phyloP scores from a whole-genome alignment of 441 rosid genomes.

The Eruca vesicaria region DNA sequence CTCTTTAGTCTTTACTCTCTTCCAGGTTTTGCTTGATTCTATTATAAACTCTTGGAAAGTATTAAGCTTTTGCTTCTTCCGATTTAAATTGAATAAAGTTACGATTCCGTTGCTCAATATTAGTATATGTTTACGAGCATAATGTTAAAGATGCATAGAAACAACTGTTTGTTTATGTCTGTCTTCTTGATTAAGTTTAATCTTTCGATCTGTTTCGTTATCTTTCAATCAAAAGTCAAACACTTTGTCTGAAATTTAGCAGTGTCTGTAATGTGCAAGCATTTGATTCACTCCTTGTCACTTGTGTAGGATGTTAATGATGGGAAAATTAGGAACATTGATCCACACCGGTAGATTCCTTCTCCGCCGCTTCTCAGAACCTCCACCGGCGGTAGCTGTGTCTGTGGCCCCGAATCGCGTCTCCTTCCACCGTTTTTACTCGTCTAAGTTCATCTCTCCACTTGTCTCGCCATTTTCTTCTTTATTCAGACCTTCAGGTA shows the following conservation, averaged over 20 bases:
- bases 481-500: conserved; percentile 9
- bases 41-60: neutral
- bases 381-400: neutral
- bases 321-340: neutral
- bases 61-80: conserved; percentile 2
- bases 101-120: neutral
- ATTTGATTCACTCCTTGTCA: neutral
- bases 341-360: conserved; percentile 17
- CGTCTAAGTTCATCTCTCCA: conserved; percentile 8
- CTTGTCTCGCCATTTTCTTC: neutral
- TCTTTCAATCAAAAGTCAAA: neutral
- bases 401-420: neutral
- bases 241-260: neutral
- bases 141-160: neutral
- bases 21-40: conserved; percentile 24
- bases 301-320: neutral
- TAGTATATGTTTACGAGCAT: neutral
- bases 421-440: conserved; percentile 23
- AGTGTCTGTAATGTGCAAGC: neutral
- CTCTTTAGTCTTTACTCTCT: no score
- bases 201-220: neutral
- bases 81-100: neutral
- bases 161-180: neutral
- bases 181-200: neutral
- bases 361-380: conserved; percentile 18